Evolutionary conservation across 139 green algal genomes (phyloP).

Genomic region (Chlorokybus atmophyticus): DNA sequence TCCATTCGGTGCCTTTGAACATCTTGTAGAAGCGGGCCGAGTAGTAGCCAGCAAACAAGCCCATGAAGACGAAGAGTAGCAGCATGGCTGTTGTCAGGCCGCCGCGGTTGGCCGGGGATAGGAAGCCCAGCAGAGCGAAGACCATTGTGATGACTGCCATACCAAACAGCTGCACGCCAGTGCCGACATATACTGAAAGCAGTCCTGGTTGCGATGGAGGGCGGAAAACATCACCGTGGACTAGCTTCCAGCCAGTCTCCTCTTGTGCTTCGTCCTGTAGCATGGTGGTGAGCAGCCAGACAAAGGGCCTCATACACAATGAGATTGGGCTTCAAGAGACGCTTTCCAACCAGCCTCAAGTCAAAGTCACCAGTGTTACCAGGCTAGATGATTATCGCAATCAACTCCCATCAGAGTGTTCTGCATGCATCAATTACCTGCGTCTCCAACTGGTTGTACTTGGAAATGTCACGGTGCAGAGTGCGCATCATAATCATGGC

Average conservation of each 20-base stretch:
- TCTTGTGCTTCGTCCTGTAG: constrained; percentile 54
- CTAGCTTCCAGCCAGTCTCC: constrained; percentile 95
- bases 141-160: constrained; percentile 87
- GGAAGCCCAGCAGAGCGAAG: constrained; percentile 92
- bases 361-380: too few species aligned
- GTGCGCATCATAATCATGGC: constrained; percentile 98
- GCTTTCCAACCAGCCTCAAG: too few species aligned
- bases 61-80: constrained; percentile 97
- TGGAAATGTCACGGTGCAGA: constrained; percentile 83
- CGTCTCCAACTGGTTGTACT: constrained; percentile 95
- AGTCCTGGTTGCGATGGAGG: constrained; percentile 50
- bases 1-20: constrained; percentile 79
- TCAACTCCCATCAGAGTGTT: too few species aligned
- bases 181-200: constrained; percentile 80
- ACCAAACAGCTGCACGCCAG: constrained; percentile 82
- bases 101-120: constrained; percentile 94
- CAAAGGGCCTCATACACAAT: too few species aligned
- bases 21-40: constrained; percentile 80
- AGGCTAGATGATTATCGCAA: too few species aligned
- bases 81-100: constrained; percentile 91
- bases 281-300: too few species aligned
- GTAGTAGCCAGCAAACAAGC: constrained; percentile 82
- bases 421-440: too few species aligned
- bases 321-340: too few species aligned
- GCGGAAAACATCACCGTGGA: constrained; percentile 97